Base-by-base conservation (phyloP, 345 rosid genomes). In the Bruguiera parviflora region DNA sequence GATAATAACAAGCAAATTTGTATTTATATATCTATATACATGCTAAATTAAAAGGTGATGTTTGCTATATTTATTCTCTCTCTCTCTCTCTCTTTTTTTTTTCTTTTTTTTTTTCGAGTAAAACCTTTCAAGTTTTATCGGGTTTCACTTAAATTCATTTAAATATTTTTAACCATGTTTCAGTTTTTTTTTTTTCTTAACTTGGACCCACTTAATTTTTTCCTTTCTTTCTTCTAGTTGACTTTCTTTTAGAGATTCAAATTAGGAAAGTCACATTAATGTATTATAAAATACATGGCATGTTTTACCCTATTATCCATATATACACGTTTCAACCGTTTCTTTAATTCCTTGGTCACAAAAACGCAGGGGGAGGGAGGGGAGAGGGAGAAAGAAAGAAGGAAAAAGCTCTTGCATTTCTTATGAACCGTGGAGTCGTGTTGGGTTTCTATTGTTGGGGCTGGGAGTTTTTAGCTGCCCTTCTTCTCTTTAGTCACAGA, bases 381-480 rank as follows among this genome's bases (percentile, higher is more conserved):
- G 49, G 33, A 51, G 53, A 31, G 59, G 16, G 49, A 43, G 49
- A 22, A n/a, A 21, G n/a, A 69, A 43, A 53, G 58, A 32, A 61
- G 47, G 49, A 28, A 64, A 51, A 66, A n/a, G 58, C 25, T 69
- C 66, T 80, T 66, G 78, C 85, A 65, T 68, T 71, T 81, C 90
- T 81, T 90, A 88, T 88, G 90, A 84, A 84, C 83, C 76, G 78
- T 73, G 87, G 86, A 79, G 85, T 83, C 90, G 90, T 88, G 64
- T 71, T 83, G 93, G 90, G 90, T 63, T 88, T 82, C 85, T 80
- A 81, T 81, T 86, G 89, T 20, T 84, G 88, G 87, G 84, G 74
- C 43, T 86, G 90, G 90, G 86, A 82, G 80, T 84, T 87, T 83
- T 81, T 87, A 77, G 85, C 87, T 24, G 81, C 89, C 78, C 83